Base-by-base conservation (phyloP, 225 moss, liverwort and hornwort genomes). In the Lunularia cruciata region DNA sequence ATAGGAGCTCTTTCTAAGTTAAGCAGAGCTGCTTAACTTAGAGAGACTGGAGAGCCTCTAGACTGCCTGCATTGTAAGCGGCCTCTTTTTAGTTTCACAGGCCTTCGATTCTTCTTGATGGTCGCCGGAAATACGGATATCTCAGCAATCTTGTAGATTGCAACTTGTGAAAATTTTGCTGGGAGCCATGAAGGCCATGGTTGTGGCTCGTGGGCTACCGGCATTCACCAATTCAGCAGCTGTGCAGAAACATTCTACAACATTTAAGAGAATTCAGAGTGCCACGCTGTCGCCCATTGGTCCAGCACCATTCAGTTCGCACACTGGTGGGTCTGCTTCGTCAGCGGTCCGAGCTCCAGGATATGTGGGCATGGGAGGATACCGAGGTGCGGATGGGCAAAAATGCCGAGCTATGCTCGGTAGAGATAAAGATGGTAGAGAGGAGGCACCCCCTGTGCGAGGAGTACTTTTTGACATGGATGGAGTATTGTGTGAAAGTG, bases 381-480 rank as follows among this genome's bases (percentile, higher is more conserved):
- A 20, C 26, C 47, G 48, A 27, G 74, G 57, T 59, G 23, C 34
- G 15, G 42, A 59, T 26, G 56, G 6, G 18, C 68, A 34, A 3
- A 28, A 33, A 12, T 42, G 63, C 51, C 35, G 49, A 64, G 80
- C 80, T 18, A 11, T 59, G 31, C 37, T 30, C 6, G 72, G 57
- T 5, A 61, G 48, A n/a, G 73, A 47, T 43, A 43, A 38, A 30
- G 63, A 22, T 38, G 6, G 43, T 26, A 33, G 34, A 26, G 53
- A 23, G 25, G 56, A 69, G 48, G 70, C 20, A 7, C 19, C 61
- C 8, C 70, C 33, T 7, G 96, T 96, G 72, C 83, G 85, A 27
- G 96, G 96, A 23, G 96, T 96, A 61, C 72, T 96, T 72, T 92
- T 96, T 65, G 96, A 96, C 51, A 92, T 96, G 96, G 96, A 96